phyloP scores from a whole-genome alignment of 192 early-diverging fungal genomes.

The Mortierella hygrophila region DNA sequence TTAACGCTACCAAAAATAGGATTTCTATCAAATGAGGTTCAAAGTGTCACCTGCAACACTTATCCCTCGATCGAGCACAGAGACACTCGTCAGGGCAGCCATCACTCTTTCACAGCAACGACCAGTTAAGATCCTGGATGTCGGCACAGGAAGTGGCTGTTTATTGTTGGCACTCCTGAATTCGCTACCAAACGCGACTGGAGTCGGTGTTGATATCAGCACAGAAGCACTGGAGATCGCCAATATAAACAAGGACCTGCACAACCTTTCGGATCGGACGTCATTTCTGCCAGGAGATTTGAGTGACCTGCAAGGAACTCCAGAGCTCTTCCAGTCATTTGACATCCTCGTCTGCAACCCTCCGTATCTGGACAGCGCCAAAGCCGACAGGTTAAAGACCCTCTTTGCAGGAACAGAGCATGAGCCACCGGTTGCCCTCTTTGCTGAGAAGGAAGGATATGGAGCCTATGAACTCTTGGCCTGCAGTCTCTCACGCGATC shows the following conservation, averaged over 20 bases:
- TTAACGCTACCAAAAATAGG: constrained; percentile 25
- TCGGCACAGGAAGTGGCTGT: constrained; percentile 84
- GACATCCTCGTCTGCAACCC: constrained; percentile 82
- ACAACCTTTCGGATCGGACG: constrained; percentile 49
- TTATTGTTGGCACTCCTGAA: constrained; percentile 71
- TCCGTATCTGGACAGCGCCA: constrained; percentile 70
- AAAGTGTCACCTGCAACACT: constrained; percentile 73
- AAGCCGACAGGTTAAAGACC: constrained; percentile 29
- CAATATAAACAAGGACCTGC: constrained; percentile 56
- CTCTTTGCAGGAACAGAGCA: constrained; percentile 57
- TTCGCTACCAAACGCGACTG: constrained; percentile 29
- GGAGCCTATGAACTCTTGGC: constrained; percentile 69
- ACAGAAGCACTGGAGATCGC: constrained; percentile 66
- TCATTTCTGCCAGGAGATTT: constrained; percentile 60
- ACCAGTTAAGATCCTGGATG: constrained; percentile 64
- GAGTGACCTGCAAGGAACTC: constrained; percentile 46
- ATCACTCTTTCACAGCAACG: constrained; percentile 16
- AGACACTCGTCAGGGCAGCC: constrained; percentile 71
- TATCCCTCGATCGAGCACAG: constrained; percentile 79
- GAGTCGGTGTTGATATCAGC: constrained; percentile 79
- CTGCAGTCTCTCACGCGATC: constrained; percentile 19
- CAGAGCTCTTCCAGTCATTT: constrained; percentile 52
- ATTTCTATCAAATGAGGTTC: constrained; percentile 70
- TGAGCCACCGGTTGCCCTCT: constrained; percentile 76
- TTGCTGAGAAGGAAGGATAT: constrained; percentile 73